Evolutionary conservation across 192 early-diverging fungal species (phyloP).

Genomic region (Coemansia sp.): DNA sequence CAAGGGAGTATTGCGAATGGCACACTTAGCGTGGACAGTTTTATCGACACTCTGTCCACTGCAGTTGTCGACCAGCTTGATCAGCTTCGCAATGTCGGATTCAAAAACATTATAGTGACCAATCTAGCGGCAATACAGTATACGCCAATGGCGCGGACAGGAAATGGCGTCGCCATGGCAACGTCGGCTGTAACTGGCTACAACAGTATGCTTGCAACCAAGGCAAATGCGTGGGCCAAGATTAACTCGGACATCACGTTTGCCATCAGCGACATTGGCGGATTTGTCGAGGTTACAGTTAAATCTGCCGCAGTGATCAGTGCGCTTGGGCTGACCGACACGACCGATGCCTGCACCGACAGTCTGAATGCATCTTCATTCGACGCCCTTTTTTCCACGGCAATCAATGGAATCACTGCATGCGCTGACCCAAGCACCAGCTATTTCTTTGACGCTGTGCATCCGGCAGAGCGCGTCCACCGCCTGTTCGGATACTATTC

Average conservation of each 20-base stretch:
- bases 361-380: not conserved
- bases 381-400: not conserved
- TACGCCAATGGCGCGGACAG: slow-evolving; percentile 16
- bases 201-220: slow-evolving; percentile 13
- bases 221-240: slow-evolving; percentile 20
- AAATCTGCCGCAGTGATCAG: slow-evolving; percentile 6
- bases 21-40: slow-evolving; percentile 14
- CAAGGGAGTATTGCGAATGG: not conserved
- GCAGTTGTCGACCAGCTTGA: slow-evolving; percentile 27
- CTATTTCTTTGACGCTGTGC: slow-evolving; percentile 33
- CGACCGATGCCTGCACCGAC: slow-evolving; percentile 12
- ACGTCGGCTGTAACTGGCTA: not conserved
- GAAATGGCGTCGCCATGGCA: not conserved
- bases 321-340: slow-evolving; percentile 28
- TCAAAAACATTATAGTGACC: slow-evolving; percentile 31
- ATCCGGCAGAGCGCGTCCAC: slow-evolving; percentile 34
- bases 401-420: not conserved
- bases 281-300: slow-evolving; percentile 20
- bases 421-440: slow-evolving; percentile 21
- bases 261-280: slow-evolving; percentile 21
- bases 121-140: slow-evolving; percentile 39
- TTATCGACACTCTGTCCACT: slow-evolving; percentile 12
- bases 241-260: slow-evolving; percentile 5
- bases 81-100: slow-evolving; percentile 30
- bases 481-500: slow-evolving; percentile 35